Percentiles rank a stretch among this genome's conserved stretches.
Evolutionary conservation across 1,284 basidiomycete genomes (phyloP).

Genomic region (Ustilago shanxiensis): DNA sequence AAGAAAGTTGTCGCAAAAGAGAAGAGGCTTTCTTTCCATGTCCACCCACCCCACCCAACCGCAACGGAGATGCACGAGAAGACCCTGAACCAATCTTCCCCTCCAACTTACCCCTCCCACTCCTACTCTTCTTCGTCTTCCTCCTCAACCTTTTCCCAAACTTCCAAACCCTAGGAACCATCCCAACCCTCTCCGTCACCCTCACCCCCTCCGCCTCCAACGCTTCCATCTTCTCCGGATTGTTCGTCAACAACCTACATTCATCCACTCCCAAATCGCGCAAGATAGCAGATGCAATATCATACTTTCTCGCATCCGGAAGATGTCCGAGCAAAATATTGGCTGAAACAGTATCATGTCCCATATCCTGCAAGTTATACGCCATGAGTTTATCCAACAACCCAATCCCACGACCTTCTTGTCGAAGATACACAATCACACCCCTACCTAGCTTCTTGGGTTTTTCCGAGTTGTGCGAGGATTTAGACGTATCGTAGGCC

Average conservation of each 20-base stretch:
- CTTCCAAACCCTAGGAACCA: slow-evolving; percentile 93
- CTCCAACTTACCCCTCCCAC: slow-evolving; percentile 8
- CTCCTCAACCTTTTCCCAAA: slow-evolving; percentile 30
- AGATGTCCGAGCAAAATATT: slow-evolving; percentile 94
- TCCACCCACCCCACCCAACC: background rate
- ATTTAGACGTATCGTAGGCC: slow-evolving; percentile 70
- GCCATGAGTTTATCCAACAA: slow-evolving; percentile 95
- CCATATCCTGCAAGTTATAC: slow-evolving; percentile 97
- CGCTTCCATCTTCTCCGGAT: slow-evolving; percentile 94
- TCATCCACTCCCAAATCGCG: slow-evolving; percentile 84
- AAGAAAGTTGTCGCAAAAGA: slow-evolving; percentile 22
- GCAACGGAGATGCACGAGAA: background rate
- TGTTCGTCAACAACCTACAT: slow-evolving; percentile 88
- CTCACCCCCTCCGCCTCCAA: slow-evolving; percentile 84
- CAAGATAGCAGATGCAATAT: slow-evolving; percentile 89
- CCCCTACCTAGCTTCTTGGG: slow-evolving; percentile 72
- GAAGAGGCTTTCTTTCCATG: slow-evolving; percentile 15
- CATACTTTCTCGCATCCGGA: slow-evolving; percentile 94
- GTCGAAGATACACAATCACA: slow-evolving; percentile 95
- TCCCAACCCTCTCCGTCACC: slow-evolving; percentile 87
- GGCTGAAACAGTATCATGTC: slow-evolving; percentile 97
- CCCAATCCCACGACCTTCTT: slow-evolving; percentile 99
- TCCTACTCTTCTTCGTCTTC: slow-evolving; percentile 21
- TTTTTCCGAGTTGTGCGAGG: background rate
- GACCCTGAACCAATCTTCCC: background rate